Conservation (phyloP, 106 monocot genomes). For the Narthecium ossifragum region DNA sequence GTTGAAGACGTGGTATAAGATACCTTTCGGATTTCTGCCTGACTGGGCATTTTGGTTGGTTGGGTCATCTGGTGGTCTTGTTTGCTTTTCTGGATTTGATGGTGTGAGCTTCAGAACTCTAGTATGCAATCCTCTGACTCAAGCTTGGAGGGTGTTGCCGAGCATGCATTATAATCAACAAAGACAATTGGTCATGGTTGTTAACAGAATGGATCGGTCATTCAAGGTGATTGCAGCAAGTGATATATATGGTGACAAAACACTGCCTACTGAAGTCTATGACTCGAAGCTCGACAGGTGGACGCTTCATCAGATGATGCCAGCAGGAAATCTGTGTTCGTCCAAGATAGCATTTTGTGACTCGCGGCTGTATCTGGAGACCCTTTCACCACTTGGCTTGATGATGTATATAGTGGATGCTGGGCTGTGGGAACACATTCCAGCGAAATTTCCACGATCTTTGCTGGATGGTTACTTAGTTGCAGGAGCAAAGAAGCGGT, state of each 20-base stretch:
- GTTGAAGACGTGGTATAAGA: constrained; percentile 58
- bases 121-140: constrained; percentile 72
- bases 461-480: constrained; percentile 76
- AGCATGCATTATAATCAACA: constrained; percentile 85
- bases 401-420: constrained; percentile 68
- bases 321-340: constrained; percentile 68
- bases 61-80: constrained; percentile 75
- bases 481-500: constrained; percentile 52
- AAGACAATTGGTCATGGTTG: constrained; percentile 68
- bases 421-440: constrained; percentile 74
- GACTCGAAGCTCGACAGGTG: constrained; percentile 60
- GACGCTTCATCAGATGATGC: constrained; percentile 77
- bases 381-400: constrained; percentile 73
- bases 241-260: constrained; percentile 70
- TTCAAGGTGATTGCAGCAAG: constrained; percentile 77
- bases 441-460: constrained; percentile 76
- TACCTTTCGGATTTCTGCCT: constrained; percentile 60
- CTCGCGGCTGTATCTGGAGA: constrained; percentile 66
- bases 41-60: constrained; percentile 79
- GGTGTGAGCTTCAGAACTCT: constrained; percentile 53
- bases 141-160: constrained; percentile 52
- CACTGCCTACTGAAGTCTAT: constrained; percentile 68
- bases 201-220: constrained; percentile 32
- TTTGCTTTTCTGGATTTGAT: constrained; percentile 82
- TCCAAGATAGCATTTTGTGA: constrained; percentile 93